These are phyloP conservation scores for Colletotrichum lentis DNA, from an alignment of 2,329 filamentous ascomycete genomes.

Conservation along the genomic window DNA sequence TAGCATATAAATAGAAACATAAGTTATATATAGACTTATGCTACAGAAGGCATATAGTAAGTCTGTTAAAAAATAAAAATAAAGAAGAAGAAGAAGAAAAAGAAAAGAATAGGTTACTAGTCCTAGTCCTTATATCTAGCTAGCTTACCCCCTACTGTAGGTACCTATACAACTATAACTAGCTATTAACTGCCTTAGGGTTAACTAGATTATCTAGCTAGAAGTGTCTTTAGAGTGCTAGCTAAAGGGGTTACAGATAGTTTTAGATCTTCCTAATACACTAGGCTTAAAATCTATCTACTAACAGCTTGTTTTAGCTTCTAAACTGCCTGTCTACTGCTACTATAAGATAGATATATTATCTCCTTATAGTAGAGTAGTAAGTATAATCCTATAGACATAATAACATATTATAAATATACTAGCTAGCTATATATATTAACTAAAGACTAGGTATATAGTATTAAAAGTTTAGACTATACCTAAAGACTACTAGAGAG, in stretches of 20 bases:
- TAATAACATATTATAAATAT: slow-evolving; percentile 1
- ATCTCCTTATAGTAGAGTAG: not conserved
- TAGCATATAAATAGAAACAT: too few species aligned
- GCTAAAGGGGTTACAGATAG: not conserved
- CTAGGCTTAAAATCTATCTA: not conserved
- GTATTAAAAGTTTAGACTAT: not conserved
- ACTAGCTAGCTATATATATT: not conserved
- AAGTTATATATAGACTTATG: too few species aligned
- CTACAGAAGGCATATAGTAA: too few species aligned
- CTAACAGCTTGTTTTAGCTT: not conserved
- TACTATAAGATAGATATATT: slow-evolving; percentile 3
- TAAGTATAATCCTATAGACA: not conserved
- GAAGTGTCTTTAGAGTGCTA: not conserved
- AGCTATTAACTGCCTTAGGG: not conserved
- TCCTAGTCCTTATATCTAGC: too few species aligned
- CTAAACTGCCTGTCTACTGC: not conserved
- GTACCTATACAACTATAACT: too few species aligned
- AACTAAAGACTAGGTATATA: slow-evolving; percentile 2
- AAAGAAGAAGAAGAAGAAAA: too few species aligned
- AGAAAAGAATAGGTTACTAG: too few species aligned
- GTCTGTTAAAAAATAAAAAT: too few species aligned
- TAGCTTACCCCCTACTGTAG: too few species aligned
- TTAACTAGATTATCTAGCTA: not conserved
- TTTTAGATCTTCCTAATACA: not conserved
- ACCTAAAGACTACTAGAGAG: not conserved